These are phyloP conservation scores for Rauvolfia tetraphylla DNA, from an alignment of 257 asterid genomes.

Conservation along the genomic window DNA sequence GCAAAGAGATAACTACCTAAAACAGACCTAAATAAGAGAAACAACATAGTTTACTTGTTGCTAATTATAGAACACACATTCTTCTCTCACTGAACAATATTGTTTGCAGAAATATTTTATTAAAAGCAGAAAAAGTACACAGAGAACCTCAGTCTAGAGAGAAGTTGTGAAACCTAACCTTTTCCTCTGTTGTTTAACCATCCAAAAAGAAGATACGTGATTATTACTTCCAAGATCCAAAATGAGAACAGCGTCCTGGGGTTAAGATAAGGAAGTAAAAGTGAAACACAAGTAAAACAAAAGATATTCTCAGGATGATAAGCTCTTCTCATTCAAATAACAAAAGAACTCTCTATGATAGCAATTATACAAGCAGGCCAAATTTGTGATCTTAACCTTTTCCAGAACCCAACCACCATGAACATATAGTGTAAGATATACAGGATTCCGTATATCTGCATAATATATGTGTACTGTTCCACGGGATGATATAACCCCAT, in stretches of 20 bases:
- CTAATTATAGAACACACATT: neutral
- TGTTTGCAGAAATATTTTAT: neutral
- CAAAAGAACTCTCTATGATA: slow-evolving; percentile 12
- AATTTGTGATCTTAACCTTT: slow-evolving; percentile 54
- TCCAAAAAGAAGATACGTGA: slow-evolving; percentile 92
- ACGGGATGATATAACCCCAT: slow-evolving; percentile 70
- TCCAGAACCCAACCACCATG: slow-evolving; percentile 97
- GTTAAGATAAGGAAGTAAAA: slow-evolving; percentile 12
- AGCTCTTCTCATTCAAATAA: slow-evolving; percentile 9
- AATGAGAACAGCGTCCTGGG: slow-evolving; percentile 76
- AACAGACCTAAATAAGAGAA: neutral
- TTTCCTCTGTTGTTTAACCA: slow-evolving; percentile 77
- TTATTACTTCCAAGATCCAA: slow-evolving; percentile 69
- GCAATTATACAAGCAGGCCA: slow-evolving; percentile 13
- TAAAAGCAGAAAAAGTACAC: neutral
- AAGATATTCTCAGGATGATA: slow-evolving; percentile 9
- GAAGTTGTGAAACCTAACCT: slow-evolving; percentile 40
- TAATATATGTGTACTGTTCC: slow-evolving; percentile 76
- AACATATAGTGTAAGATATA: slow-evolving; percentile 56
- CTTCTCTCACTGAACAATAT: neutral
- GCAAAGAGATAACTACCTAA: neutral
- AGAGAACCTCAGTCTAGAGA: neutral
- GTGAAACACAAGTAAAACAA: neutral
- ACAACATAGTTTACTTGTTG: neutral
- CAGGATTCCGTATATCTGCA: slow-evolving; percentile 85